phyloP scores from a whole-genome alignment of 352 stramenopile species.

The Phytophthora tubulina region DNA sequence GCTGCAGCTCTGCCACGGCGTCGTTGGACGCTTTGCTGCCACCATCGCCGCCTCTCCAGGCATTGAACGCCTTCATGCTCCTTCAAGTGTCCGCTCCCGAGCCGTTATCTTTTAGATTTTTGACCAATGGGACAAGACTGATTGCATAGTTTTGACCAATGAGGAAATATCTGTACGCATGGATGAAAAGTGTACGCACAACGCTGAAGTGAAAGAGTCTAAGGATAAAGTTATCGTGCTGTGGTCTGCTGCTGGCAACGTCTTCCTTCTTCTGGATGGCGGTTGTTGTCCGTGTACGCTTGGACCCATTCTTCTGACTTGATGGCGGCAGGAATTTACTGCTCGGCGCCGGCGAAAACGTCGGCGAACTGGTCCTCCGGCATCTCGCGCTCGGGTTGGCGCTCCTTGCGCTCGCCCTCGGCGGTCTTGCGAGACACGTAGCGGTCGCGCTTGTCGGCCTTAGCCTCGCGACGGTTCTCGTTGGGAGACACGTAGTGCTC shows the following conservation, averaged over 20 bases:
- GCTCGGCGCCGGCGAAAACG: conserved; percentile 76
- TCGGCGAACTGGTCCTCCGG: conserved; percentile 89
- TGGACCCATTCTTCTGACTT: not conserved
- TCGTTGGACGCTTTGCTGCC: conserved; percentile 34
- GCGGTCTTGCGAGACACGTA: conserved; percentile 94
- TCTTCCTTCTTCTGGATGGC: conserved; percentile 15
- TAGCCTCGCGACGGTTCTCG: conserved; percentile 86
- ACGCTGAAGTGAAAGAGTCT: conserved; percentile 20
- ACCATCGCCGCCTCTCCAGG: conserved; percentile 35
- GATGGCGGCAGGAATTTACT: conserved; percentile 22
- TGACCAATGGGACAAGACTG: conserved; percentile 1
- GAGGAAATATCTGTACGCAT: too few relatives aligned
- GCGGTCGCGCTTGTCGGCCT: conserved; percentile 93
- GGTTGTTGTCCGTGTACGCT: not conserved
- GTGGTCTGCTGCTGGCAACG: not conserved
- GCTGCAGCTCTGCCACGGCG: conserved; percentile 72
- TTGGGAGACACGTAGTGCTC: conserved; percentile 98
- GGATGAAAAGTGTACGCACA: not conserved
- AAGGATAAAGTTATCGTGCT: conserved; percentile 31
- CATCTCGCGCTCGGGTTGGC: conserved; percentile 68
- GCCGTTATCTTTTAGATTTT: conserved; percentile 18
- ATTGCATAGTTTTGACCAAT: conserved; percentile 21
- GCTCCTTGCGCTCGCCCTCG: conserved; percentile 83
- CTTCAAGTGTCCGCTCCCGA: conserved; percentile 15
- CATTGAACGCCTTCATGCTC: conserved; percentile 46